These are phyloP conservation scores for Lachancea lanzarotensis DNA, from an alignment of 805 yeast genomes.

Conservation along the genomic window DNA sequence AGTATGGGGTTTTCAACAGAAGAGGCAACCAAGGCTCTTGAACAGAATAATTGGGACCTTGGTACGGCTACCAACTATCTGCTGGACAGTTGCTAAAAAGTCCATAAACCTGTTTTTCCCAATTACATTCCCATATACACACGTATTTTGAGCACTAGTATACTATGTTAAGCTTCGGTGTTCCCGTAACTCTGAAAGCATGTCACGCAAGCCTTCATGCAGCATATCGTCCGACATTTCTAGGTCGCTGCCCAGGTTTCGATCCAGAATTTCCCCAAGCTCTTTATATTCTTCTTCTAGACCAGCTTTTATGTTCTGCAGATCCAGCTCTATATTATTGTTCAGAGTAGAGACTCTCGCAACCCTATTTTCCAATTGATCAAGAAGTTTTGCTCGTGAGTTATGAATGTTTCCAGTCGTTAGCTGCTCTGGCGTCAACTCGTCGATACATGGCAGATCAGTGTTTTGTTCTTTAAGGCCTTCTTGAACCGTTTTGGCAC, in stretches of 20 bases:
- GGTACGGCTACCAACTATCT: slow-evolving; percentile 84
- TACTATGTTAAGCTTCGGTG: neutral
- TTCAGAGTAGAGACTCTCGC: slow-evolving; percentile 19
- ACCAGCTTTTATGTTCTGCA: slow-evolving; percentile 15
- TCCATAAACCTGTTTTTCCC: neutral
- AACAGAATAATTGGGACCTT: slow-evolving; percentile 63
- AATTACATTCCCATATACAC: neutral
- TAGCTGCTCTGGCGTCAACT: slow-evolving; percentile 22
- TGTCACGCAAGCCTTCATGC: slow-evolving; percentile 23
- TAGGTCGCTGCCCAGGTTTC: slow-evolving; percentile 21
- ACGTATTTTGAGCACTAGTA: neutral
- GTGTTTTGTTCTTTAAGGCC: slow-evolving; percentile 2
- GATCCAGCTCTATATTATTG: slow-evolving; percentile 18
- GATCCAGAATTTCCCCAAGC: slow-evolving; percentile 29
- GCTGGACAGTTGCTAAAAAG: slow-evolving; percentile 56
- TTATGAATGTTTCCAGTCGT: slow-evolving; percentile 23
- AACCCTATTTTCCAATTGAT: slow-evolving; percentile 22
- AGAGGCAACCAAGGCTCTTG: slow-evolving; percentile 62
- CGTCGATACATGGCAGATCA: slow-evolving; percentile 15
- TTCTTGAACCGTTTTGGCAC: slow-evolving; percentile 26
- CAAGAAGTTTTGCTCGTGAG: slow-evolving; percentile 17
- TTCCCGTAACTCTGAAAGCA: slow-evolving; percentile 24
- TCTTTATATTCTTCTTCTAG: slow-evolving; percentile 22
- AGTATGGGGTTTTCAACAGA: slow-evolving; percentile 82
- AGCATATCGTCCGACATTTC: slow-evolving; percentile 19